These are phyloP conservation scores for Colletotrichum orbiculare DNA, from an alignment of 2,329 filamentous ascomycete genomes.

Conservation along the genomic window DNA sequence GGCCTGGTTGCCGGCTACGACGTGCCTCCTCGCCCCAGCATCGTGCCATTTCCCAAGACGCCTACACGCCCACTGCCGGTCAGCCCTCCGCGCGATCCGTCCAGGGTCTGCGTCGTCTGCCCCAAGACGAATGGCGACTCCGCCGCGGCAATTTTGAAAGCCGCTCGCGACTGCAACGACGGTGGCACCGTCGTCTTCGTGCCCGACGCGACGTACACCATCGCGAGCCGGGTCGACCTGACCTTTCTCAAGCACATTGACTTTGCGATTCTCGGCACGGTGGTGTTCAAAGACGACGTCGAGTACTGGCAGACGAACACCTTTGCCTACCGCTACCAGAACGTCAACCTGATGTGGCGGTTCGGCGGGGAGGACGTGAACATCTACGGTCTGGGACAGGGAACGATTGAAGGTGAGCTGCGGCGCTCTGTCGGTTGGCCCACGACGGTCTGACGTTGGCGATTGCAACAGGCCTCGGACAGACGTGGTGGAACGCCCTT, in stretches of 20 bases:
- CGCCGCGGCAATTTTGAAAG: slow-evolving; percentile 55
- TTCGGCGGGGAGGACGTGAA: slow-evolving; percentile 58
- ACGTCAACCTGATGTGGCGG: slow-evolving; percentile 59
- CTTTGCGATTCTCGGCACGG: slow-evolving; percentile 63
- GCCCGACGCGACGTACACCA: slow-evolving; percentile 64
- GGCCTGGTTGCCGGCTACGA: slow-evolving; percentile 3
- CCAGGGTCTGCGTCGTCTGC: slow-evolving; percentile 1
- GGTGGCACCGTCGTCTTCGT: slow-evolving; percentile 70
- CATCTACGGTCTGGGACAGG: slow-evolving; percentile 66
- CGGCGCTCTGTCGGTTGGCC: background rate
- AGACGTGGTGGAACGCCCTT: background rate
- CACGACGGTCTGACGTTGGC: slow-evolving; percentile 61
- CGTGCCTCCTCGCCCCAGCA: background rate
- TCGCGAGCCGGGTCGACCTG: slow-evolving; percentile 72
- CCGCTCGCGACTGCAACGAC: slow-evolving; percentile 69
- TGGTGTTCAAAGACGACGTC: slow-evolving; percentile 74
- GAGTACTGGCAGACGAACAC: slow-evolving; percentile 74
- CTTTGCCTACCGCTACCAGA: slow-evolving; percentile 74
- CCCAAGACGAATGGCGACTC: slow-evolving; percentile 7
- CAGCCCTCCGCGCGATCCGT: background rate
- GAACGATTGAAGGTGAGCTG: background rate
- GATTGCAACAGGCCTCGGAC: background rate
- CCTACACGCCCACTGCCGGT: background rate
- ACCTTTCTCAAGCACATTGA: slow-evolving; percentile 73
- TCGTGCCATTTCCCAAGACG: slow-evolving; percentile 6